These are phyloP conservation scores for Cicer arietinum DNA, from an alignment of 306 rosid genomes.

Conservation along the genomic window DNA sequence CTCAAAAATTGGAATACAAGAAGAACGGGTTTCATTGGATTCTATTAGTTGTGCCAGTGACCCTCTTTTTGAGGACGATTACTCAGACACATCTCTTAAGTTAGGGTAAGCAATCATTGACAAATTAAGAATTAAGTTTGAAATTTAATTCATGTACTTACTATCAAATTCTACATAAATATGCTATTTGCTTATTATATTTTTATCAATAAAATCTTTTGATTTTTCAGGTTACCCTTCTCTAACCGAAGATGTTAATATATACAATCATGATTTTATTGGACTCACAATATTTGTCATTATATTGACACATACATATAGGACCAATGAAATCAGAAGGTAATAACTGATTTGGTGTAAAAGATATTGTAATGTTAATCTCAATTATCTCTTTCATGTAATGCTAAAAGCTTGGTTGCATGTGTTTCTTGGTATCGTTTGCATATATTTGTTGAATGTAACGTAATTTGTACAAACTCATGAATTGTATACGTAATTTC, in stretches of 20 bases:
- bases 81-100: constrained; percentile 44
- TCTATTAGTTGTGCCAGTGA: constrained; percentile 46
- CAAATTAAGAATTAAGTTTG: too few species aligned
- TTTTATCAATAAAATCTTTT: not conserved
- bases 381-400: not conserved
- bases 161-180: not conserved
- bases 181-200: not conserved
- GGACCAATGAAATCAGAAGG: not conserved
- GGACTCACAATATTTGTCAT: not conserved
- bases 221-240: constrained; percentile 46
- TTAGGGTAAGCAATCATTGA: constrained; percentile 46
- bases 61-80: constrained; percentile 44
- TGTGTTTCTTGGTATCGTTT: not conserved
- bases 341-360: constrained; percentile 14
- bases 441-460: not conserved
- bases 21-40: constrained; percentile 41
- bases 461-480: not conserved
- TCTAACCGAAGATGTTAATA: constrained; percentile 15
- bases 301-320: not conserved
- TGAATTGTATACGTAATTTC: too few species aligned
- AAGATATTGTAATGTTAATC: not conserved
- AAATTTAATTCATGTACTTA: not conserved
- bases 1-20: constrained; percentile 19
- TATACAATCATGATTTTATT: constrained; percentile 8
- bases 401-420: not conserved